Base-by-base conservation (phyloP, 768 basidiomycete species). In the Lactarius vividus region DNA sequence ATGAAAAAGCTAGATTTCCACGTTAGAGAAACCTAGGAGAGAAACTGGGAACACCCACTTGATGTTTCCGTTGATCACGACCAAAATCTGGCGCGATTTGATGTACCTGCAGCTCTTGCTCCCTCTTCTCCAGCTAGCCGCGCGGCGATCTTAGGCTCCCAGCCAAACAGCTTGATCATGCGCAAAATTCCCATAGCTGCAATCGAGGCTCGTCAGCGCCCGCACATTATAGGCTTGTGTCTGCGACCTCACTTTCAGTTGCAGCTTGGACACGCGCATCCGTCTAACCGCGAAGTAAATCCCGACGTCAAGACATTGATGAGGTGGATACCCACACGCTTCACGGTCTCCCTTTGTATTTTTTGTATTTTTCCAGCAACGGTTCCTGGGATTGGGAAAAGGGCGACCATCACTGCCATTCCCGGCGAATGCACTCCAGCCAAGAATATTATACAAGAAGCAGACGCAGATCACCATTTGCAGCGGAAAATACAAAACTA, bases 101-200 rank as follows among this genome's bases (percentile, higher is more conserved):
- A 80, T 74, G 35, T 72, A 73, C 9, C 64, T 57, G n/a, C 37
- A 83, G 71, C 70, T 83, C 81, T 10, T 73, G 72, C 40, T 79
- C 79, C 61, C 81, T 75, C 69, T 79, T 79, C 58, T 71, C 71
- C 71, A 1, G 59, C 70, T 33, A 71, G n/a, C 44, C 61, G 63
- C 13, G 35, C 78, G 20, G 78, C 62, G 52, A 80, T 79, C 68
- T 81, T 81, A 9, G 78, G 75, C 71, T 87, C 82, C 82, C 89
- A 83, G 10, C 81, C 89, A 69, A 91, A 89, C 42, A 90, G 76
- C 74, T 84, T 84, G 73, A 83, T 73, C 78, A 83, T 82, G 18
- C 82, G 78, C 4, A 83, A 64, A 64, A 79, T 74, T 28, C 71
- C 71, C 64, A 80, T 70, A 13, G 73, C 79, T 79, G 59, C 2